A percentile compares a stretch with the other conserved stretches of the same genome.
Evolutionary conservation across 495 filamentous ascomycete genomes (phyloP).

Genomic region (Chaetomidium leptoderma): DNA sequence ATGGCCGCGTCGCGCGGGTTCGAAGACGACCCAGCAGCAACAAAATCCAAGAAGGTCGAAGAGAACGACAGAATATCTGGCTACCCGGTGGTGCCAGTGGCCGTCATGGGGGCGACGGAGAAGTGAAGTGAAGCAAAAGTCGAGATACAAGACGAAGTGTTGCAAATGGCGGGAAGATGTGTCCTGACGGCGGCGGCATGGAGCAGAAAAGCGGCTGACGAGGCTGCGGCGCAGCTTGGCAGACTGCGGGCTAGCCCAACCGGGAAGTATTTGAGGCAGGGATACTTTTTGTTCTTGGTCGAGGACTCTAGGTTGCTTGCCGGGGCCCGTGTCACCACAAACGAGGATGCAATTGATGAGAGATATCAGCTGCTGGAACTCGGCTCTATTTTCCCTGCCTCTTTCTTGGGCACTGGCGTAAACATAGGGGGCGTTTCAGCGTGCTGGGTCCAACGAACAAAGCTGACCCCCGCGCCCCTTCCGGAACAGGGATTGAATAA

Average conservation of each 20-base stretch:
- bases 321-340: no score
- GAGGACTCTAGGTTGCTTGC: no score
- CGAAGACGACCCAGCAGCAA: constrained; percentile 1
- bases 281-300: no score
- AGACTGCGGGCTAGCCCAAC: background rate
- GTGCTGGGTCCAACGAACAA: constrained; percentile 14
- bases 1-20: constrained; percentile 21
- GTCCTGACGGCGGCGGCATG: background rate
- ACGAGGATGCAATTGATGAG: no score
- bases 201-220: constrained; percentile 5
- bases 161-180: constrained; percentile 6
- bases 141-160: background rate
- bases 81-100: constrained; percentile 19
- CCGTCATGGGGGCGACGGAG: constrained; percentile 11
- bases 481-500: constrained; percentile 18
- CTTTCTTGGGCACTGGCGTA: no score
- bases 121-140: background rate
- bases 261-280: background rate
- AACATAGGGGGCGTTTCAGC: constrained; percentile 15
- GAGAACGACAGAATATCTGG: constrained; percentile 8
- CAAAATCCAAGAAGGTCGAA: background rate
- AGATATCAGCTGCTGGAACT: no score
- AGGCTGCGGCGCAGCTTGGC: constrained; percentile 9
- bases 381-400: no score
- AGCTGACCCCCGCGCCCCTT: constrained; percentile 8